Evolutionary conservation across 495 filamentous ascomycete genomes (phyloP), one percentile per base, ranked within the genome.

Genomic region (Astrocystis sublimbata): DNA sequence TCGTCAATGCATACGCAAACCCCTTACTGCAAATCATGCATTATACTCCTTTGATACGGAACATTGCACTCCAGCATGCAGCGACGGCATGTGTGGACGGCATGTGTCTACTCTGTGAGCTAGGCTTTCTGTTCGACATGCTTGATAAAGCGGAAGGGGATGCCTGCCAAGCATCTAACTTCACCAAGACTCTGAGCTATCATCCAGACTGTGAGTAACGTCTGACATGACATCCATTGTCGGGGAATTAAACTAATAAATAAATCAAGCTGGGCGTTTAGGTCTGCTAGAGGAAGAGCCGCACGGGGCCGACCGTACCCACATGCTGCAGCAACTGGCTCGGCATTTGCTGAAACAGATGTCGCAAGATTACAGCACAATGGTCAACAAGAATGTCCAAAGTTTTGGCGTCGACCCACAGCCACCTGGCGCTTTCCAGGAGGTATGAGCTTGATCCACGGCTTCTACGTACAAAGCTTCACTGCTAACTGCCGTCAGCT

Each of bases 81-180:
- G 91, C 94, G 6, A 89, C 88, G 13, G 83, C 86, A 43, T 99
- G 94, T 73, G 79, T 90, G 12, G 83, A 82, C 36, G 92, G 96
- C 41, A 77, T 83, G 41, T 99, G 94, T 76, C 78, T 99, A 36
- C 76, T 98, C 3, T 99, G 94, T 76, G 96, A 99, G 74, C 76
- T 98, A 71, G 94, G 93, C 17, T 98, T 93, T 72, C 78, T 99
- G 19, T 93, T 97, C 67, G 94, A 99, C 69, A 99, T 99, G 94
- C 80, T 99, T 33, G 90, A 97, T 65, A 98, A 97, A 69, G 93
- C 93, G 6, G 87, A 88, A 66, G 94, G 93, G 2, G 87, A 91
- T 58, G 94, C 92, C 62, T 98, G 96, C 67, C 94, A 97, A 66
- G 94, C 94, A n/a, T 96, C 93, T 1, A 99, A 99, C 70, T 85